Conservation (phyloP, 345 rosid species). For the Trapa bicornis region DNA sequence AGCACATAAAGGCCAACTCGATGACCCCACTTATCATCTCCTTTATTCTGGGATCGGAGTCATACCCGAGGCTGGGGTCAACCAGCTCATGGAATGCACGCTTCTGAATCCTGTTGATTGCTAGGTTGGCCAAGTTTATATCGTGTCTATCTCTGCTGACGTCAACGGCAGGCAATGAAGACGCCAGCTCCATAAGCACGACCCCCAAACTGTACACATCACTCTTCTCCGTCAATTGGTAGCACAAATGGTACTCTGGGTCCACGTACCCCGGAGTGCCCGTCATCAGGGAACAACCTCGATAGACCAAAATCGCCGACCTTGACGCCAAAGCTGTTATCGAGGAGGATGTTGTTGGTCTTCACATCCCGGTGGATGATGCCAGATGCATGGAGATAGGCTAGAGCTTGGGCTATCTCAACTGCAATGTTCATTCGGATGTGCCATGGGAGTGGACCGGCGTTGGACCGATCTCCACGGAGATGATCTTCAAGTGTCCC, state of each 20-base stretch:
- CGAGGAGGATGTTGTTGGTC: constrained; percentile 57
- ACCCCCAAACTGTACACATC: constrained; percentile 74
- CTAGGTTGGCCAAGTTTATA: constrained; percentile 47
- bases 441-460: constrained; percentile 31
- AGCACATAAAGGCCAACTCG: constrained; percentile 45
- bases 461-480: constrained; percentile 26
- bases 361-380: constrained; percentile 60
- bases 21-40: constrained; percentile 39
- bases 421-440: constrained; percentile 45
- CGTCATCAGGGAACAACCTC: constrained; percentile 34
- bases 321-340: constrained; percentile 38
- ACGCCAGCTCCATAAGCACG: constrained; percentile 49
- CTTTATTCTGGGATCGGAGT: constrained; percentile 22
- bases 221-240: constrained; percentile 53
- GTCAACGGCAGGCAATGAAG: constrained; percentile 64
- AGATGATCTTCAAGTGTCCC: constrained; percentile 66
- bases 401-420: constrained; percentile 50
- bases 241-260: constrained; percentile 51
- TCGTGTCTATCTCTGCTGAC: constrained; percentile 37
- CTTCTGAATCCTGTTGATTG: constrained; percentile 39
- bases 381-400: constrained; percentile 51
- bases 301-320: constrained; percentile 67
- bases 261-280: constrained; percentile 65
- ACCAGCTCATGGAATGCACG: constrained; percentile 30
- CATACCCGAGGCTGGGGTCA: constrained; percentile 37